Evolutionary conservation across 768 basidiomycete species (phyloP), one percentile per base, ranked within the genome.

Genomic region (Amanita polypyramis): DNA sequence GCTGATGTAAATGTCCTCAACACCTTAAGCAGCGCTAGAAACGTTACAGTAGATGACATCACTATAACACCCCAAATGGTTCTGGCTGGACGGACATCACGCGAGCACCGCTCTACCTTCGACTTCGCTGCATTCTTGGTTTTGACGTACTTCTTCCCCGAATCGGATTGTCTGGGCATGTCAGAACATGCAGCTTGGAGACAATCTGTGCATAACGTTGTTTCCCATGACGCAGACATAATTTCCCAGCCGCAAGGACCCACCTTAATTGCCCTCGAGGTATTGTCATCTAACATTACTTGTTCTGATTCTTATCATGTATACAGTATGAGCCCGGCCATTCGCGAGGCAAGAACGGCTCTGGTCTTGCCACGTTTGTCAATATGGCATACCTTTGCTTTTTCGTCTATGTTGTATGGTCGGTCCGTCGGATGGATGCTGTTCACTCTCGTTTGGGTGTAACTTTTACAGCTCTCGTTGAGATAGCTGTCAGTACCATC

Each of bases 371-470:
- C 30, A 71, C 76, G 3, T 82, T 85, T 55, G 67, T 90, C 42
- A 88, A 82, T 59, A 56, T 85, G 23, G 82, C 88, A 15, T 95
- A 95, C 64, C 65, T 77, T 19, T 72, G 79, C 30, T 87, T 93
- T 60, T 73, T 80, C 52, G 70, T 74, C 7, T 90, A 89, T 55
- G 87, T 91, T 51, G 77, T 72, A 33, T 79, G 80, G 67, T 82
- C 82, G 35, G 76, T 92, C 65, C 74, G 80, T 48, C 73, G 77
- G 37, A 86, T 90, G 77, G 74, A 80, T 51, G 82, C 82, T 10
- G 85, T 96, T 8, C 95, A 99, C 65, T 93, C 89, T 4, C 79
- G 89, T 37, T 73, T 90, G 46, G 95, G 95, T 63, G 68, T 99
- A 27, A 87, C 90, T 1, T 87, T 97, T 61, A 97, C 95, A 2